Evolutionary conservation across 352 stramenopile genomes (phyloP).

Genomic region (Globisporangium takayamanum): DNA sequence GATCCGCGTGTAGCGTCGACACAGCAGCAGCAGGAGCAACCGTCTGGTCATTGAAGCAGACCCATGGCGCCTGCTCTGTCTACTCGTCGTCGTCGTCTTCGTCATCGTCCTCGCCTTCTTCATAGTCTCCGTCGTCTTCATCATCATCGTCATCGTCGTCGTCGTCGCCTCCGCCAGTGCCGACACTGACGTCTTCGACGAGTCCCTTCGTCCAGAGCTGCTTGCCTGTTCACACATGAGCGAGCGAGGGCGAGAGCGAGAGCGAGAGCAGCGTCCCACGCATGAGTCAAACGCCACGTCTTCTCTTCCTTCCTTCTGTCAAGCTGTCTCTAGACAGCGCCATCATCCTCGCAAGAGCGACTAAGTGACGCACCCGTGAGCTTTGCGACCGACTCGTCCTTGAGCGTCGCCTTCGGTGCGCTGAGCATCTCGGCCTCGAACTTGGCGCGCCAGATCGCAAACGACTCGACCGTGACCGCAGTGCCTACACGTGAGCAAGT

Average conservation of each 20-base stretch:
- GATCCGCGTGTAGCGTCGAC: too few relatives aligned
- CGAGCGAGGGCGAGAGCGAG: background rate
- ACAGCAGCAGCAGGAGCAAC: too few relatives aligned
- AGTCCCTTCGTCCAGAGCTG: conserved; percentile 68
- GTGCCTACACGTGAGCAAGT: conserved; percentile 26
- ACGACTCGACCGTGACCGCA: conserved; percentile 74
- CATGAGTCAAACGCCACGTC: too few relatives aligned
- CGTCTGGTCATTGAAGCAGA: too few relatives aligned
- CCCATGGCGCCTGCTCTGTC: conserved; percentile 5
- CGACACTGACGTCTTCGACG: conserved; percentile 55
- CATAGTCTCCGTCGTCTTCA: conserved; percentile 23
- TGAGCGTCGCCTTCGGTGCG: conserved; percentile 38
- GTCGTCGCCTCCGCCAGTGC: conserved; percentile 32
- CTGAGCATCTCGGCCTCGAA: conserved; percentile 65
- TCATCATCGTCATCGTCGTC: conserved; percentile 38
- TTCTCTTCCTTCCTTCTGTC: too few relatives aligned
- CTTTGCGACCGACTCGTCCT: conserved; percentile 67
- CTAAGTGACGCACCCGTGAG: conserved; percentile 42
- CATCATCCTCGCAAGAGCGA: background rate
- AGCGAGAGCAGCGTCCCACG: background rate
- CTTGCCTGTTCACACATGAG: conserved; percentile 21
- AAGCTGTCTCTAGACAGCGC: background rate
- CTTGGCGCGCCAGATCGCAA: conserved; percentile 59
- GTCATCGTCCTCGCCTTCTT: conserved; percentile 25
- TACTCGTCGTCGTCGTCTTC: conserved; percentile 24